These are phyloP conservation scores for Striga hermonthica DNA, from an alignment of 305 asterid genomes.

Conservation along the genomic window DNA sequence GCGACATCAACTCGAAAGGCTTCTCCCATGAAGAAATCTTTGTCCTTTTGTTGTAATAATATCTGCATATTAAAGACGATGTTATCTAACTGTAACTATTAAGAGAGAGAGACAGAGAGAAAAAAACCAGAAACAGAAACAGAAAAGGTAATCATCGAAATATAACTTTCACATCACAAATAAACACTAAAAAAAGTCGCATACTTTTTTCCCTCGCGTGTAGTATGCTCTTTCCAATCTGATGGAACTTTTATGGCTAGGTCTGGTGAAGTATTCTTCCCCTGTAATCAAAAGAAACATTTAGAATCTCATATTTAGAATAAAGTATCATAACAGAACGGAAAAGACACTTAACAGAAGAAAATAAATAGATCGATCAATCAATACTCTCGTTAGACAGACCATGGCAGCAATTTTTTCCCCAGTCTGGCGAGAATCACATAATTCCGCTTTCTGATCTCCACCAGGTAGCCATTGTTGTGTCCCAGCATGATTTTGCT, in stretches of 20 bases:
- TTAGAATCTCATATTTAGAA: conserved; percentile 16
- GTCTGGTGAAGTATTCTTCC: conserved; percentile 35
- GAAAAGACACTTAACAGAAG: conserved; percentile 12
- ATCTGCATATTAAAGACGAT: conserved; percentile 46
- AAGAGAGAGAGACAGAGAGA: no score
- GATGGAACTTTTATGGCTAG: conserved; percentile 38
- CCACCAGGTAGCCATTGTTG: conserved; percentile 55
- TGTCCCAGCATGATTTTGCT: conserved; percentile 39
- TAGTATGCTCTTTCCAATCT: conserved; percentile 67
- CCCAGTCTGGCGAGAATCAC: conserved; percentile 42
- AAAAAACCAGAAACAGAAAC: no score
- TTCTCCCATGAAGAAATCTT: conserved; percentile 82
- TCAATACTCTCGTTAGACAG: conserved; percentile 40
- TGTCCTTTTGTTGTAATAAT: conserved; percentile 73
- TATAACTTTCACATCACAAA: no score
- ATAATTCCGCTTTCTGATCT: conserved; percentile 51
- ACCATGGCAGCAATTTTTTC: conserved; percentile 43
- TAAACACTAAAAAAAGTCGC: no score
- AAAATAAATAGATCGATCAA: conserved; percentile 22
- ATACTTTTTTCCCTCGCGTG: conserved; percentile 72
- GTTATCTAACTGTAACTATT: background rate
- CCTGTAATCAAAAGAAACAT: conserved; percentile 43
- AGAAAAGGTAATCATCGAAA: no score
- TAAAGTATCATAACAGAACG: conserved; percentile 19
- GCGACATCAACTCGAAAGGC: conserved; percentile 84